phyloP scores from a whole-genome alignment of 805 yeast species.

The Debaryomyces maramus region DNA sequence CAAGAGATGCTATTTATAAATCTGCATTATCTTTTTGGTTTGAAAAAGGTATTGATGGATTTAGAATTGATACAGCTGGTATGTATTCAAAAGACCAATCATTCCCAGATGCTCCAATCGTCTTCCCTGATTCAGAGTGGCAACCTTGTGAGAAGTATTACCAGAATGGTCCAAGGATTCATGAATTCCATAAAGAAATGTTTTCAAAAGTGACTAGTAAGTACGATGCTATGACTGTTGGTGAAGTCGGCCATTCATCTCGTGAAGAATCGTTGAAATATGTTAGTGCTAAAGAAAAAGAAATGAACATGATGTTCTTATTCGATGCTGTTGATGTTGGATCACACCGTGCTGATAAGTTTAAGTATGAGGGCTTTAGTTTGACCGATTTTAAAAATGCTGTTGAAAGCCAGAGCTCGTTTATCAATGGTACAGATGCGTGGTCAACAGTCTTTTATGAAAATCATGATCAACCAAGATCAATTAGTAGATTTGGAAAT shows the following conservation, averaged over 20 bases:
- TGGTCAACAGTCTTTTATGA: constrained; percentile 58
- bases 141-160: constrained; percentile 38
- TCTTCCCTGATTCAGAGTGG: constrained; percentile 37
- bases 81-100: constrained; percentile 49
- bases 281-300: constrained; percentile 39
- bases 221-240: constrained; percentile 57
- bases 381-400: constrained; percentile 45
- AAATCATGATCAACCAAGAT: constrained; percentile 61
- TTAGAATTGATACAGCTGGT: constrained; percentile 58
- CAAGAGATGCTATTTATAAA: constrained; percentile 41
- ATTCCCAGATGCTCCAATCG: constrained; percentile 50
- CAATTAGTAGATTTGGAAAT: constrained; percentile 52
- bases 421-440: constrained; percentile 51
- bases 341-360: constrained; percentile 33
- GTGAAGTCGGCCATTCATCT: constrained; percentile 50
- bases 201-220: constrained; percentile 39
- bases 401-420: constrained; percentile 31
- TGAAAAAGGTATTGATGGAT: constrained; percentile 57
- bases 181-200: constrained; percentile 58
- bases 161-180: constrained; percentile 55
- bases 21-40: constrained; percentile 54
- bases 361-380: constrained; percentile 29
- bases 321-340: constrained; percentile 41
- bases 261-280: constrained; percentile 45
- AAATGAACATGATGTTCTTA: constrained; percentile 38